Base-by-base conservation (phyloP, 495 filamentous ascomycete species). In the Aspergillus olivimuriae region DNA sequence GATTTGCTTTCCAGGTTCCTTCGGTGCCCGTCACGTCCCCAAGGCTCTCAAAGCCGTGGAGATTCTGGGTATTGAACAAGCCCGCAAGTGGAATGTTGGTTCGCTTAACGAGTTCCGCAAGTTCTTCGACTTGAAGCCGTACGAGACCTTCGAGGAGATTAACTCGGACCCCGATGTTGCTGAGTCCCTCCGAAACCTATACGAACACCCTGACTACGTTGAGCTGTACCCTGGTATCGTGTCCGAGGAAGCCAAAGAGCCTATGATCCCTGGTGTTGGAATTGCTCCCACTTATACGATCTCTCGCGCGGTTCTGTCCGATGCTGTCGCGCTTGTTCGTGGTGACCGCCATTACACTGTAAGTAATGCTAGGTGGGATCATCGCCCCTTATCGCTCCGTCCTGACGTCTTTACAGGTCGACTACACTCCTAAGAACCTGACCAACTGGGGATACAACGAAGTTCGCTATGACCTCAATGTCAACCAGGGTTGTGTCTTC, bases 371-470 rank as follows among this genome's bases (percentile, higher is more conserved):
- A n/a, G n/a, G n/a, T 49, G 18, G 9, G 30, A 18, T 14, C 17
- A n/a, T 12, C 15, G 10, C 24, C 9, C 16, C 31, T 18, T 18
- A 35, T 38, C 32, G 26, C 46, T 19, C n/a, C 16, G 9, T 4
- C 4, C 50, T 59, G 41, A 55, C 14, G 3, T 31, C 14, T 9
- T 18, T 34, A 1, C 20, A 74, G 41, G 62, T 77, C 51, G 75
- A 79, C 52, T 89, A 91, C 63, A 85, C 81, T 50, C 76, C 90
- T 0, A 73, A 76, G 12, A 82, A 82, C 51, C 70, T 95, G 32
- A 96, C 90, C 20, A 92, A 86, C 64, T 82, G 80, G 80, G 80
- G 80, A 52, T 85, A 79, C 63, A 80, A 78, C 45, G 83, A 87
- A 60, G 76, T 75, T n/a, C 77, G 83, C 18, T 85, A 82, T 40